These are phyloP conservation scores for Fusarium avenaceum DNA, from an alignment of 2,329 filamentous ascomycete species.

Conservation along the genomic window DNA sequence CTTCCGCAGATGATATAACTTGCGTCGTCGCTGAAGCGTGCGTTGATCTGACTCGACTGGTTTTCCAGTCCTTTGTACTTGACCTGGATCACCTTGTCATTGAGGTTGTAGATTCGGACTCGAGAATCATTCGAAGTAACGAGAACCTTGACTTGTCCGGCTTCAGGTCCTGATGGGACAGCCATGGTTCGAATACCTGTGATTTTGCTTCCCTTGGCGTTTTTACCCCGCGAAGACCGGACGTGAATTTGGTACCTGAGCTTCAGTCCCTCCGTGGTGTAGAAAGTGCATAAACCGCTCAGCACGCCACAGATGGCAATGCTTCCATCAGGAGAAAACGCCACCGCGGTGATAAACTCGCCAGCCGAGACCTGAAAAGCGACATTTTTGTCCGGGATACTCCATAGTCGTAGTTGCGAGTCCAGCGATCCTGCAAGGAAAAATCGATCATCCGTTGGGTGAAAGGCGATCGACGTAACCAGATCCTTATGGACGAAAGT, in stretches of 20 bases:
- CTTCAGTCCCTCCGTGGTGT: constrained; percentile 91
- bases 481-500: constrained; percentile 96
- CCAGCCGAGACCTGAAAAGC: constrained; percentile 82
- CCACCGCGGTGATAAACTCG: constrained; percentile 93
- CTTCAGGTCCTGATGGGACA: constrained; percentile 61
- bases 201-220: constrained; percentile 97
- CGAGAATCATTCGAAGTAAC: constrained; percentile 97
- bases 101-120: constrained; percentile 88
- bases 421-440: constrained; percentile 95
- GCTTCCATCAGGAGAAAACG: constrained; percentile 93
- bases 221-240: constrained; percentile 91
- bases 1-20: constrained; percentile 92
- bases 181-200: constrained; percentile 87
- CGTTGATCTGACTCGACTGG: constrained; percentile 88
- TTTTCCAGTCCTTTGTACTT: constrained; percentile 96
- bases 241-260: constrained; percentile 89
- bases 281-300: constrained; percentile 88
- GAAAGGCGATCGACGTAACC: constrained; percentile 94
- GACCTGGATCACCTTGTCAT: constrained; percentile 85
- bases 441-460: constrained; percentile 94
- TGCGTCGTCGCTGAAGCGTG: constrained; percentile 88
- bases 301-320: constrained; percentile 89
- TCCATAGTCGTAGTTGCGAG: constrained; percentile 90
- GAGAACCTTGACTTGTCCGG: constrained; percentile 82
- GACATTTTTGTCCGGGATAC: constrained; percentile 95